A percentile compares a stretch with the other conserved stretches of the same genome.
Conservation (phyloP, 1,139 yeast species). For the Petasospora rhodanensis region DNA sequence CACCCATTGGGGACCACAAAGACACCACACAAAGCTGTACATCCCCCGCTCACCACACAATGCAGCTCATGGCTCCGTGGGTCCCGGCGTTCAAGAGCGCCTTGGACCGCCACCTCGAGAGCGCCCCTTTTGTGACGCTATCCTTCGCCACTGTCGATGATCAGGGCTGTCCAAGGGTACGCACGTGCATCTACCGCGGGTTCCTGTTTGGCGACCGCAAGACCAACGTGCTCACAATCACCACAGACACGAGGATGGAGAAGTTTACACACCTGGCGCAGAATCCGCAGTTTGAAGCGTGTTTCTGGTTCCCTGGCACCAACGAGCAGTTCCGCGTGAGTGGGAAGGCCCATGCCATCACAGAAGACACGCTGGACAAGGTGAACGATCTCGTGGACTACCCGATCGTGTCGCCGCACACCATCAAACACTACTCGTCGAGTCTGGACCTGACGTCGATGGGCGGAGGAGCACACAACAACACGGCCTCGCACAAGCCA, state of each 20-base stretch:
- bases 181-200: conserved; percentile 73
- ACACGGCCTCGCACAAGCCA: conserved; percentile 11
- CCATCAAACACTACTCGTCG: conserved; percentile 19
- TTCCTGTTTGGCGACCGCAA: conserved; percentile 67
- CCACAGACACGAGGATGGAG: conserved; percentile 67
- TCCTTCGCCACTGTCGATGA: conserved; percentile 65
- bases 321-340: conserved; percentile 69
- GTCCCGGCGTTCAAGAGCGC: conserved; percentile 54
- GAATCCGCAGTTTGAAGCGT: conserved; percentile 65
- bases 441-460: conserved; percentile 15
- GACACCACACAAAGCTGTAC: not conserved
- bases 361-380: conserved; percentile 28
- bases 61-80: conserved; percentile 69
- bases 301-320: conserved; percentile 60
- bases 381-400: conserved; percentile 19
- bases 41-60: conserved; percentile 7
- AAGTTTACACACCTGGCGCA: conserved; percentile 51
- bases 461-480: not conserved
- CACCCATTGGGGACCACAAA: too few relatives aligned
- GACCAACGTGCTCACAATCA: conserved; percentile 63
- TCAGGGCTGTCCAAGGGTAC: conserved; percentile 45
- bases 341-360: conserved; percentile 53
- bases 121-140: conserved; percentile 48
- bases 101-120: conserved; percentile 41
- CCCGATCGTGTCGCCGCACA: conserved; percentile 30